phyloP scores from a whole-genome alignment of 2,329 filamentous ascomycete species.

The Xylariaceae sp. region DNA sequence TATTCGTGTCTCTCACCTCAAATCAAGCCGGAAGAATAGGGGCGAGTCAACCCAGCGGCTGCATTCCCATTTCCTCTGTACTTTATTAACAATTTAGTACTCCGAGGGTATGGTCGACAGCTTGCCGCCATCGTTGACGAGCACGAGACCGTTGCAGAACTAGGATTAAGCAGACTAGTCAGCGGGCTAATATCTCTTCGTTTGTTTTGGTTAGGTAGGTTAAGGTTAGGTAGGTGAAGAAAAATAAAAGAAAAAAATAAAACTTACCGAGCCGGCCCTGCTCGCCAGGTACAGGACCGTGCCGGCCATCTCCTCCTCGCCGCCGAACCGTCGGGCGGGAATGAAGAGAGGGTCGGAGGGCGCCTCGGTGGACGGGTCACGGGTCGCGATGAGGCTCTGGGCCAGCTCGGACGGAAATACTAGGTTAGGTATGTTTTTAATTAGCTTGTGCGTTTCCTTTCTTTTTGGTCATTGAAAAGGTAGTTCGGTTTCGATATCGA shows the following conservation, averaged over 20 bases:
- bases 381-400: slow-evolving; percentile 10
- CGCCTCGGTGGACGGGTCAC: slow-evolving; percentile 22
- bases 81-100: slow-evolving; percentile 17
- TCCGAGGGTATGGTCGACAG: slow-evolving; percentile 21
- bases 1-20: neutral
- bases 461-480: neutral
- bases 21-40: too few relatives aligned
- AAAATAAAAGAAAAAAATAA: neutral
- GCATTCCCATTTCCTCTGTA: neutral
- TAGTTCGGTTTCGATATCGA: neutral
- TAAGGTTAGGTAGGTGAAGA: neutral
- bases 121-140: slow-evolving; percentile 26
- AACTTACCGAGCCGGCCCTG: slow-evolving; percentile 22
- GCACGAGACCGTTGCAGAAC: slow-evolving; percentile 27
- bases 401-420: slow-evolving; percentile 28
- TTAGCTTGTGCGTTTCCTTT: neutral
- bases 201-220: neutral
- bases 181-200: neutral
- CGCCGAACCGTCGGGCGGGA: slow-evolving; percentile 24
- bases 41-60: too few relatives aligned
- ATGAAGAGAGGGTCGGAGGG: slow-evolving; percentile 20
- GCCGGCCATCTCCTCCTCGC: slow-evolving; percentile 28
- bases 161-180: too few relatives aligned
- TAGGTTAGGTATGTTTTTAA: slow-evolving; percentile 7
- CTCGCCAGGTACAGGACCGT: slow-evolving; percentile 27